phyloP scores from a whole-genome alignment of 805 yeast genomes.

The Kodamaea fukazawae region DNA sequence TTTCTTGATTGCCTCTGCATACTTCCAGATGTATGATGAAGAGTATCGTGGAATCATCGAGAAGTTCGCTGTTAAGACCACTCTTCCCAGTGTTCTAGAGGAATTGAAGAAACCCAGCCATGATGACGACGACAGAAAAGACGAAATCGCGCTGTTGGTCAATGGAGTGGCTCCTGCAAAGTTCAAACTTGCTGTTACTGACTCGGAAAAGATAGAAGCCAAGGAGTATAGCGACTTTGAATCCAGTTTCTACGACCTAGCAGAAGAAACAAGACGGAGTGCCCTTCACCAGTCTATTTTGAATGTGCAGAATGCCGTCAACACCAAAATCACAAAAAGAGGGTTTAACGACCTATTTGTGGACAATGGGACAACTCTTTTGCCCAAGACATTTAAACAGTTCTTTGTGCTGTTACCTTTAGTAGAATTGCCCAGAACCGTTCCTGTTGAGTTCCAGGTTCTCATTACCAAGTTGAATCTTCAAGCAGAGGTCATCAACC shows the following conservation, averaged over 20 bases:
- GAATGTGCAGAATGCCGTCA: slow-evolving; percentile 26
- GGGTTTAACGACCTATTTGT: slow-evolving; percentile 13
- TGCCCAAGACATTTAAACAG: slow-evolving; percentile 35
- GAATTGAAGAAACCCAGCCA: slow-evolving; percentile 5
- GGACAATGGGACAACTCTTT: slow-evolving; percentile 29
- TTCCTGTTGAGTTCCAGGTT: slow-evolving; percentile 12
- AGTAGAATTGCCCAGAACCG: slow-evolving; percentile 18
- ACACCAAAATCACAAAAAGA: slow-evolving; percentile 22
- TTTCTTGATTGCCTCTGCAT: slow-evolving; percentile 74
- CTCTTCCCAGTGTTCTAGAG: slow-evolving; percentile 8
- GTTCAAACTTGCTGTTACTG: slow-evolving; percentile 6
- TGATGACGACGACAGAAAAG: slow-evolving; percentile 11
- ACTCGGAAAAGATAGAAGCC: slow-evolving; percentile 6
- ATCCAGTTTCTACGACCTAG: slow-evolving; percentile 29
- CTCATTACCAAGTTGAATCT: slow-evolving; percentile 37
- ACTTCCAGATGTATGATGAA: slow-evolving; percentile 50
- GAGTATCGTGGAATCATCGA: slow-evolving; percentile 29
- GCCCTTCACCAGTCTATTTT: slow-evolving; percentile 30
- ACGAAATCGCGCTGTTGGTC: slow-evolving; percentile 24
- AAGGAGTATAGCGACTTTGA: slow-evolving; percentile 20
- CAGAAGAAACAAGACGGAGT: slow-evolving; percentile 34
- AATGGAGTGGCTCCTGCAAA: slow-evolving; percentile 14
- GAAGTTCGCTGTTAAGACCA: slow-evolving; percentile 7
- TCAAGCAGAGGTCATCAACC: slow-evolving; percentile 52
- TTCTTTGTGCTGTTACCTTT: slow-evolving; percentile 30